Percentiles rank a stretch among this genome's conserved stretches.
These are phyloP conservation scores for Saccharomyces jurei DNA, from an alignment of 805 yeast species.

Conservation along the genomic window DNA sequence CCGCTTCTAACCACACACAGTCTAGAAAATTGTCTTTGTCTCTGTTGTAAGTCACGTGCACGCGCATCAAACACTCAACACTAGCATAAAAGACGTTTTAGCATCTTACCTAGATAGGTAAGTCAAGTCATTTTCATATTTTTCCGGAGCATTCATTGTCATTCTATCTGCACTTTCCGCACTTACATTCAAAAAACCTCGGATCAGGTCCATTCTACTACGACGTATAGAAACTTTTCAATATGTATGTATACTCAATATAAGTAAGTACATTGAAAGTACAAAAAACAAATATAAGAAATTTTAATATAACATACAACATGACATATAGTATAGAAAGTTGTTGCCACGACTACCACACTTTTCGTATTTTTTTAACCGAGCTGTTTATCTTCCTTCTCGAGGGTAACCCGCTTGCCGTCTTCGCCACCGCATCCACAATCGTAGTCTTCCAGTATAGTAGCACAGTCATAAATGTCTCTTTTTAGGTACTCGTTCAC, in stretches of 20 bases:
- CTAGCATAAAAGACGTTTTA: background rate
- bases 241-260: background rate
- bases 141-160: background rate
- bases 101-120: background rate
- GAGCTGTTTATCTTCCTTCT: constrained; percentile 13
- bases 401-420: constrained; percentile 16
- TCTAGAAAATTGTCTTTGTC: constrained; percentile 11
- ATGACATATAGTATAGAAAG: too few species aligned
- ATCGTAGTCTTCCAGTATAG: constrained; percentile 81
- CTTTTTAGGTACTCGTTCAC: constrained; percentile 70
- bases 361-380: constrained; percentile 5
- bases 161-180: background rate
- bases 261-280: background rate
- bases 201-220: background rate
- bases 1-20: constrained; percentile 1
- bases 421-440: constrained; percentile 92
- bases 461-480: constrained; percentile 73
- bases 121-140: background rate
- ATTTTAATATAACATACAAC: background rate
- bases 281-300: background rate
- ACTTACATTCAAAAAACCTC: background rate
- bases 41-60: constrained; percentile 5
- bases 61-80: background rate
- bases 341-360: background rate
- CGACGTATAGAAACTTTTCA: background rate